A percentile compares a stretch with the other conserved stretches of the same genome.
Conservation (phyloP, 768 basidiomycete genomes). For the Pleurotus citrinopileatus region DNA sequence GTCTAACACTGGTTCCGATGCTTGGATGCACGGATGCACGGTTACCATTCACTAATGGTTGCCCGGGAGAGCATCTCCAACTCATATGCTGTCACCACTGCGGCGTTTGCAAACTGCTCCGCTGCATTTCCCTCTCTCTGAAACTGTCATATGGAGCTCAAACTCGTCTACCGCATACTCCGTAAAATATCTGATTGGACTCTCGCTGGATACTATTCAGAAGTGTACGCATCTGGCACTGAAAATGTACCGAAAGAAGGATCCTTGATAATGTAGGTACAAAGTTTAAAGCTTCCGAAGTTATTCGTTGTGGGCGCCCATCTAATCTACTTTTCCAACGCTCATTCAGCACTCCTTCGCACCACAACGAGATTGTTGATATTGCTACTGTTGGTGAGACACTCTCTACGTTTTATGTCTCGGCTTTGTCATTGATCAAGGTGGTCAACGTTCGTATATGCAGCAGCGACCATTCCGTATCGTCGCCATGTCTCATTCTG, state of each 20-base stretch:
- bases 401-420: no score
- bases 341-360: conserved; percentile 48
- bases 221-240: conserved; percentile 53
- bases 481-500: conserved; percentile 57
- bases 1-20: no score
- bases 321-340: not conserved
- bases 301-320: not conserved
- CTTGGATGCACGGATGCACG: no score
- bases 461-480: conserved; percentile 58
- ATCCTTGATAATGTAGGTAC: conserved; percentile 56
- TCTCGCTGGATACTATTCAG: conserved; percentile 57
- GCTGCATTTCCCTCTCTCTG: conserved; percentile 23
- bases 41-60: no score
- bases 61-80: no score
- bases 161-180: conserved; percentile 56
- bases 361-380: conserved; percentile 72
- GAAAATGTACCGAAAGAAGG: conserved; percentile 57
- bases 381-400: conserved; percentile 43
- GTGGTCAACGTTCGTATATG: no score
- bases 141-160: no score
- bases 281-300: no score
- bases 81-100: no score
- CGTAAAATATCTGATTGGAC: conserved; percentile 62
- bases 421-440: not conserved
- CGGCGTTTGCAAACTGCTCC: no score